A percentile compares a stretch with the other conserved stretches of the same genome.
phyloP scores from a whole-genome alignment of 768 basidiomycete species.

The Clathrus columnatus region DNA sequence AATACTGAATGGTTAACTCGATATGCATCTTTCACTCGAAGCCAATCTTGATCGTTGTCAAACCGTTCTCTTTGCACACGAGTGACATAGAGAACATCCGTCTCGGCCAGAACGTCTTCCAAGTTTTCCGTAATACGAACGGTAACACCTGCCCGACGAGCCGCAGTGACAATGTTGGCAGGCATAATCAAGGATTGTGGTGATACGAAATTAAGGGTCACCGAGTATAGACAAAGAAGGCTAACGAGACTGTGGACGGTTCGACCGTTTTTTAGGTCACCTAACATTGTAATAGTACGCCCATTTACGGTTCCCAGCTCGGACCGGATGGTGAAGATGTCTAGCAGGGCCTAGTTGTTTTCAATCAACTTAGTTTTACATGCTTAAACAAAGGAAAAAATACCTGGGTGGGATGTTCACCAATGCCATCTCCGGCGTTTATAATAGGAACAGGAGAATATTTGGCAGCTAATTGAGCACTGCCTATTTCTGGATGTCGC shows the following conservation, averaged over 20 bases:
- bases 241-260: constrained; percentile 96
- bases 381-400: neutral
- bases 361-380: constrained; percentile 1
- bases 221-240: constrained; percentile 83
- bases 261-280: constrained; percentile 95
- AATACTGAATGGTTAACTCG: constrained; percentile 91
- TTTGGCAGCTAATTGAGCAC: constrained; percentile 92
- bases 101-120: constrained; percentile 84
- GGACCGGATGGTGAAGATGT: constrained; percentile 92
- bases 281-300: constrained; percentile 83
- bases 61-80: constrained; percentile 95
- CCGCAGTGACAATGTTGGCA: constrained; percentile 68
- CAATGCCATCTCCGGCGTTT: constrained; percentile 95
- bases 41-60: constrained; percentile 71
- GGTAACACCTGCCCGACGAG: constrained; percentile 71
- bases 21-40: constrained; percentile 85
- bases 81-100: constrained; percentile 96
- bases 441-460: constrained; percentile 91
- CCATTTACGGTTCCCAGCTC: constrained; percentile 98
- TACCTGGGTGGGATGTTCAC: constrained; percentile 95
- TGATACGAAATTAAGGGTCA: constrained; percentile 92
- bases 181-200: constrained; percentile 87
- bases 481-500: constrained; percentile 90
- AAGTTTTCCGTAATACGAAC: constrained; percentile 80
- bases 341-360: constrained; percentile 61